Evolutionary conservation across 2,329 filamentous ascomycete species (phyloP), one percentile per base, ranked within the genome.

Genomic region (Aspergillus aculeatinus): DNA sequence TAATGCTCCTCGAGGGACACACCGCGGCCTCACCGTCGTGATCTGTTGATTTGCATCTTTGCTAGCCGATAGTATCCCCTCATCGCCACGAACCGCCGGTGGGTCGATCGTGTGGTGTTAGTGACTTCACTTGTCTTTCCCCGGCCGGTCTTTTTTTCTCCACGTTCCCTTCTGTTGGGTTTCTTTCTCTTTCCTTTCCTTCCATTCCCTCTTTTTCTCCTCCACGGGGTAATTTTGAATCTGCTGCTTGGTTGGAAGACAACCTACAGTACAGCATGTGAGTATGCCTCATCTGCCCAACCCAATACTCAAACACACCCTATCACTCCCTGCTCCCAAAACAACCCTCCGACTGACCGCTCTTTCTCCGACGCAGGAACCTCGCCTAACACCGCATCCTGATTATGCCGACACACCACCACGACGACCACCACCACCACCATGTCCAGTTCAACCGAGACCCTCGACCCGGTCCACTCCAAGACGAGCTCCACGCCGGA

Each of bases 361-460:
- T 42, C 6, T n/a, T 12, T 42, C 39, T 42, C 39, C 16, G 6
- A 35, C 42, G 0, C 51, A 53, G 51, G 51, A 25, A 9, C 51
- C 33, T 4, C 33, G 11, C 51, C 31, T 35, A 23, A 42, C 33
- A 25, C 12, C 42, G 23, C 42, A 19, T n/a, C 16, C 21, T 42
- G 33, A 55, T 33, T 55, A 55, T 55, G 53, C 53, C 52, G 21
- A 55, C n/a, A 16, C 7, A 12, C 16, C 39, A 27, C 27, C 27
- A 23, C 23, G 23, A 23, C 23, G 2, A 27, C 27, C 27, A 27
- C 27, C 7, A 27, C 27, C 27, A 9, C 27, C 53, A 55, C 27
- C 27, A 55, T 55, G 53, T 48, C 53, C 42, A 55, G 27, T 21
- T 47, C 53, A 33, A 27, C 35, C 35, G 52, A 55, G 53, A 55